These are phyloP conservation scores for Periconia digitata DNA, from an alignment of 2,329 filamentous ascomycete genomes.

Conservation along the genomic window DNA sequence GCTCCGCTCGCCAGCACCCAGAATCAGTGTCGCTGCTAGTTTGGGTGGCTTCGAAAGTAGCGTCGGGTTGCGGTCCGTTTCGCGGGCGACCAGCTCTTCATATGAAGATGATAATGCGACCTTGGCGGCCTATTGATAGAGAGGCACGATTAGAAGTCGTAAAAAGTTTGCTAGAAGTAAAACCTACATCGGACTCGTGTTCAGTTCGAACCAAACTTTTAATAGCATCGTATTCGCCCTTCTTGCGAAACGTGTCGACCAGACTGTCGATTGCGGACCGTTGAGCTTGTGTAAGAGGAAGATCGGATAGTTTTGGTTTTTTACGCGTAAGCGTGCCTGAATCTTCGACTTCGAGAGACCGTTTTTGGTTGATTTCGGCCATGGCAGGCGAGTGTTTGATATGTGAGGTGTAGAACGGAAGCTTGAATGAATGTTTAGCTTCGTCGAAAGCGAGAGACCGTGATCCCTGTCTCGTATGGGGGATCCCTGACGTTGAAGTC, in stretches of 20 bases:
- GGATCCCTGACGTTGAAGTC: slow-evolving; percentile 2
- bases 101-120: slow-evolving; percentile 66
- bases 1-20: slow-evolving; percentile 75
- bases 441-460: not conserved
- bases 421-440: not conserved
- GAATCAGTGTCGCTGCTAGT: slow-evolving; percentile 74
- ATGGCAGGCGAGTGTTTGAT: slow-evolving; percentile 20
- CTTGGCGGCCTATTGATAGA: slow-evolving; percentile 63
- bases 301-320: slow-evolving; percentile 72
- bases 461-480: no score
- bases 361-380: slow-evolving; percentile 37
- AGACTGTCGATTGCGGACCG: slow-evolving; percentile 72
- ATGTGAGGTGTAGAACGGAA: not conserved
- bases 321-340: slow-evolving; percentile 44
- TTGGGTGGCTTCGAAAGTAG: slow-evolving; percentile 72
- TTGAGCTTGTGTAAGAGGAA: slow-evolving; percentile 73
- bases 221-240: slow-evolving; percentile 77
- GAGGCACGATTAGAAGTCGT: slow-evolving; percentile 3
- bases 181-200: slow-evolving; percentile 67
- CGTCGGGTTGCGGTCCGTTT: slow-evolving; percentile 73
- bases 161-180: slow-evolving; percentile 4
- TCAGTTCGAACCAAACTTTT: slow-evolving; percentile 77
- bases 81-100: slow-evolving; percentile 68
- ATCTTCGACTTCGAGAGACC: slow-evolving; percentile 29
- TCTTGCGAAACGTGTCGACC: slow-evolving; percentile 82